Conservation (phyloP, 805 yeast genomes). For the Cyberlindnera saturnus region DNA sequence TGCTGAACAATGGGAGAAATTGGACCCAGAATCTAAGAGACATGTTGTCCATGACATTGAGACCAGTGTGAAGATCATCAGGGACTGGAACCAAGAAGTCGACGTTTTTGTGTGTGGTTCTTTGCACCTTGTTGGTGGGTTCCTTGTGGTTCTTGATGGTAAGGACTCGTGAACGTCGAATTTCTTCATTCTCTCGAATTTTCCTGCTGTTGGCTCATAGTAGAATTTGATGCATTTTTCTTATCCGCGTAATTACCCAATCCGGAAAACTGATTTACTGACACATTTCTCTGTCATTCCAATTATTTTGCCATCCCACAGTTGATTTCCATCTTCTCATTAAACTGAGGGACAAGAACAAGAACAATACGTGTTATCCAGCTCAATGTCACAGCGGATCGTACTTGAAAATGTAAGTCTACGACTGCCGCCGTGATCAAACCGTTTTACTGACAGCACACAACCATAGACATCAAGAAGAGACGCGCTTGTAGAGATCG, state of each 20-base stretch:
- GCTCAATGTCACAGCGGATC: background rate
- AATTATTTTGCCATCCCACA: too few species aligned
- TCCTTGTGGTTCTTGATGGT: slow-evolving; percentile 72
- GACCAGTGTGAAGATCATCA: slow-evolving; percentile 53
- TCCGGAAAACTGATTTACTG: background rate
- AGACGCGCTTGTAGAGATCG: slow-evolving; percentile 84
- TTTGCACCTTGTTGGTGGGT: slow-evolving; percentile 89
- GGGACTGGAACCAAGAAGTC: slow-evolving; percentile 27
- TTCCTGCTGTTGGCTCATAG: background rate
- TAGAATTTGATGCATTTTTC: background rate
- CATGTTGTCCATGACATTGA: slow-evolving; percentile 72
- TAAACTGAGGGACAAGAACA: too few species aligned
- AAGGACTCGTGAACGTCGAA: background rate
- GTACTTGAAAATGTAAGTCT: background rate
- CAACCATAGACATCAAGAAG: slow-evolving; percentile 75
- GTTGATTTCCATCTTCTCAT: too few species aligned
- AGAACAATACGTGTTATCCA: background rate
- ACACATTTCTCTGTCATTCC: too few species aligned
- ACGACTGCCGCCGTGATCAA: background rate
- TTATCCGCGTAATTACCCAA: slow-evolving; percentile 1
- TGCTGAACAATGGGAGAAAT: slow-evolving; percentile 59
- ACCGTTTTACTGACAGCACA: background rate
- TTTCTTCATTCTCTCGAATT: background rate
- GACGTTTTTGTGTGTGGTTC: slow-evolving; percentile 94
- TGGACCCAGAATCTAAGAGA: slow-evolving; percentile 39